Evolutionary conservation across 208 protist genomes (phyloP), one percentile per base, ranked within the genome.

Genomic region (Crithidia thermophila): DNA sequence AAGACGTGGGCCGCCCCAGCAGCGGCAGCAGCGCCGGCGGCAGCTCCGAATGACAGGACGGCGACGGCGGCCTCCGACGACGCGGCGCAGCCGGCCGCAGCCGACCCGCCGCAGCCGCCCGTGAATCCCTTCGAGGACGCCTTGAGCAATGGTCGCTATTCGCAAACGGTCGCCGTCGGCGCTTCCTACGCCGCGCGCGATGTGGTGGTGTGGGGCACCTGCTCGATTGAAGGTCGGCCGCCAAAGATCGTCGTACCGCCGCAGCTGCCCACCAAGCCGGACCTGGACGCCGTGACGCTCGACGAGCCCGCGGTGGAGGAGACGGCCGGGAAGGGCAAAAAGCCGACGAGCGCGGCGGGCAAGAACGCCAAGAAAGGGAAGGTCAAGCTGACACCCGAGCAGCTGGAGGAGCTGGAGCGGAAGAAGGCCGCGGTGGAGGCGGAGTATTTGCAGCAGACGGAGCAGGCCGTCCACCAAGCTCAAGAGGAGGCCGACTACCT

Each of bases 211-310:
- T 28, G 49, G 11, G 84, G 88, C 34, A 53, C 40, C 16, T 61
- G 89, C 36, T 78, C 75, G 23, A 76, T 94, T 33, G 70, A 81
- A 14, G 88, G 88, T 18, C 69, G 87, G 27, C 42, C 82, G 14
- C 84, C 88, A 8, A 85, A 77, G 25, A 82, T 94, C 37, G 81
- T 94, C 11, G 79, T 94, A 60, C 74, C 88, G 25, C 88, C 88
- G 16, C 57, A 79, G 39, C 55, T 91, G 49, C 86, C 84, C 4
- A 46, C 72, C 28, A 65, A 69, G 37, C 57, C 71, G 14, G 65
- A 79, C 28, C 59, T 63, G 14, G 63, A 59, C 16, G 74, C 59
- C 9, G 66, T 56, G n/a, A 53, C 51, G 16, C 47, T 63, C 13
- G 68, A 80, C 20, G 50, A 64, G 0, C 40, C 14, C 4, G 23